Base-by-base conservation (phyloP, 192 early-diverging fungal species). In the Backusella australiensis region DNA sequence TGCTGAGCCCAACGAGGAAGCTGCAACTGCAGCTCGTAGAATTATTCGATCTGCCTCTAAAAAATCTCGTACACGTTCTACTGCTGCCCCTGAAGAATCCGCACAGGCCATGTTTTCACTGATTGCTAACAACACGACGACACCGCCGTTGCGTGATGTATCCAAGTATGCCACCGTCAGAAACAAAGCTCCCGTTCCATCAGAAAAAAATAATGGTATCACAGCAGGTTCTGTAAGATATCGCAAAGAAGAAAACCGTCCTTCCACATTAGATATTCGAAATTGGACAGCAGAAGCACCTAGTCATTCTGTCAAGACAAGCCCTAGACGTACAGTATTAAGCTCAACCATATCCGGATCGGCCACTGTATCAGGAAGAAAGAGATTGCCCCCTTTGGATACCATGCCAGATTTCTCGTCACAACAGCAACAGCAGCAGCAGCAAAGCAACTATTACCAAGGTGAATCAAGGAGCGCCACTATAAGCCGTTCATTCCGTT, bases 21-120 rank as follows among this genome's bases (percentile, higher is more conserved):
- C 72, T 41, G 72, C 53, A 26, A 34, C 35, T 65, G 74, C 74
- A 46, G 74, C 74, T 44, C 74, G 74, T n/a, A 38, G 74, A n/a
- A 35, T 75, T 26, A 75, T 75, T 67, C 74, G 74, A 38, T 67
- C 74, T 67, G 74, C 74, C 34, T 75, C 74, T 34, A 66, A 42
- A n/a, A 75, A 75, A n/a, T 66, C 65, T 42, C 56, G 63, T 21
- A 75, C 74, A 67, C 74, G 74, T 15, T 75, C 74, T 42, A 65
- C 41, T 32, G 38, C 34, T 23, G 42, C 67, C 41, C 66, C 39
- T 19, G 65, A 75, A 7, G 74, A 75, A 32, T 65, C 59, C 19
- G 65, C 63, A 42, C 35, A 63, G 19, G 53, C 53, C n/a, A 74
- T 74, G 72, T 41, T 74, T 74, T 34, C 52, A 14, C 14, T 59